phyloP scores from a whole-genome alignment of 2,329 filamentous ascomycete species.

The Ophiostoma perfectum region DNA sequence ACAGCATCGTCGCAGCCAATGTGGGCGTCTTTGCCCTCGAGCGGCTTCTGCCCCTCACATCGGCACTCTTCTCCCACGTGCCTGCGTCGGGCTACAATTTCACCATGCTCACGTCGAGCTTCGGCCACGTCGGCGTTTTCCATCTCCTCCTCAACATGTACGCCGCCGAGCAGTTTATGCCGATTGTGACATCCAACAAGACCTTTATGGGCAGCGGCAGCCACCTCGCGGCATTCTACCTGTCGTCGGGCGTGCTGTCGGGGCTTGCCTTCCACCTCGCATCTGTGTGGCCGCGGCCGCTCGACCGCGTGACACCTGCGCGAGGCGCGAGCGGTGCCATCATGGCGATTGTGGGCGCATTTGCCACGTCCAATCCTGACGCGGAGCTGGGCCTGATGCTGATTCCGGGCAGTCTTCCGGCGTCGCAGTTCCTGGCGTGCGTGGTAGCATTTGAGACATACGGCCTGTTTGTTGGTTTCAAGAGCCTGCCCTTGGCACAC shows the following conservation, averaged over 20 bases:
- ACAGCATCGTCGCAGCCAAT: constrained; percentile 26
- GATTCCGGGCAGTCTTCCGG: constrained; percentile 26
- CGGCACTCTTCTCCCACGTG: constrained; percentile 26
- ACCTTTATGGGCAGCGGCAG: constrained; percentile 27
- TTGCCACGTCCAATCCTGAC: constrained; percentile 26
- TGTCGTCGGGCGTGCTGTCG: constrained; percentile 28
- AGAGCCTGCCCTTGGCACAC: constrained; percentile 26
- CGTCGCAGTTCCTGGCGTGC: constrained; percentile 24
- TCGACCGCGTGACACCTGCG: constrained; percentile 23
- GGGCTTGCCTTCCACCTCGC: constrained; percentile 27
- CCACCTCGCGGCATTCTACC: constrained; percentile 30
- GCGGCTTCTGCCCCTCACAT: constrained; percentile 21
- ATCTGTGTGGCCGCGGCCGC: constrained; percentile 25
- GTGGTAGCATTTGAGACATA: constrained; percentile 28
- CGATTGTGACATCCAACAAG: constrained; percentile 25
- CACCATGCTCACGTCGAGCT: constrained; percentile 32
- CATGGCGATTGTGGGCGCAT: constrained; percentile 29
- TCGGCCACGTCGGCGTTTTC: constrained; percentile 29
- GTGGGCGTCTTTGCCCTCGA: constrained; percentile 24
- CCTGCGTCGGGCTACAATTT: constrained; percentile 24
- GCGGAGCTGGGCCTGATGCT: constrained; percentile 26
- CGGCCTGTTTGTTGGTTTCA: constrained; percentile 28
- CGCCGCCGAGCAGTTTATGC: constrained; percentile 29
- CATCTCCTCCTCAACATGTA: constrained; percentile 34
- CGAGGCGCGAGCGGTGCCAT: constrained; percentile 30